Evolutionary conservation across 305 asterid species (phyloP).

Genomic region (Rubia tinctorum): DNA sequence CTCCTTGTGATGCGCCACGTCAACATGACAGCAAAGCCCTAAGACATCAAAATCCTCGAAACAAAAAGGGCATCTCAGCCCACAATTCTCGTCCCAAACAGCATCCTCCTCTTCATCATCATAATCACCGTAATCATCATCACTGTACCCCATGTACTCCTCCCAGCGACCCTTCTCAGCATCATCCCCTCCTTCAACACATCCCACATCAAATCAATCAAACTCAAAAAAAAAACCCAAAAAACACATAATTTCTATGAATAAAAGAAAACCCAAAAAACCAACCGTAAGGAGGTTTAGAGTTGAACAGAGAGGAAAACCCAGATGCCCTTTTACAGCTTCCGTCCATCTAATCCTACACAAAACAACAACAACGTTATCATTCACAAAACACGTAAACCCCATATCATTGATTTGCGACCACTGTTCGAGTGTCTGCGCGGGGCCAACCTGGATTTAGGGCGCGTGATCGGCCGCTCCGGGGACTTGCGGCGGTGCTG

Average conservation of each 20-base stretch:
- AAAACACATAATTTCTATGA: not conserved
- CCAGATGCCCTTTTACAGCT: conserved; percentile 2
- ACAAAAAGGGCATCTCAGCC: conserved; percentile 89
- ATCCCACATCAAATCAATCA: conserved; percentile 5
- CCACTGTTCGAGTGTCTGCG: not conserved
- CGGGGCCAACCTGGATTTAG: not conserved
- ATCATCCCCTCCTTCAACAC: conserved; percentile 39
- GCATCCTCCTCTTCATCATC: conserved; percentile 44
- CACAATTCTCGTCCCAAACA: conserved; percentile 41
- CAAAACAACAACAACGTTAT: not conserved
- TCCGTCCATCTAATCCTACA: conserved; percentile 9
- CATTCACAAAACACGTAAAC: not conserved
- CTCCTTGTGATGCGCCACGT: conserved; percentile 77
- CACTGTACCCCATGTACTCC: conserved; percentile 36
- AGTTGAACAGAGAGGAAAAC: not conserved
- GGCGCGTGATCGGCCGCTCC: not conserved
- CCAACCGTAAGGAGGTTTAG: conserved; percentile 11
- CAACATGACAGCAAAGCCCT: conserved; percentile 90
- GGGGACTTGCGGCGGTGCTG: not conserved
- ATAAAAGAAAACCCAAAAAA: not conserved
- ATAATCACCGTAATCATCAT: conserved; percentile 41
- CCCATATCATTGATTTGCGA: not conserved
- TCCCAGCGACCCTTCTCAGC: conserved; percentile 17
- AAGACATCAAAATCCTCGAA: conserved; percentile 78
- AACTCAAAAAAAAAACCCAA: not conserved